Evolutionary conservation across 2,329 filamentous ascomycete genomes (phyloP).

Genomic region (Chrysoporthe deuterocubensis): DNA sequence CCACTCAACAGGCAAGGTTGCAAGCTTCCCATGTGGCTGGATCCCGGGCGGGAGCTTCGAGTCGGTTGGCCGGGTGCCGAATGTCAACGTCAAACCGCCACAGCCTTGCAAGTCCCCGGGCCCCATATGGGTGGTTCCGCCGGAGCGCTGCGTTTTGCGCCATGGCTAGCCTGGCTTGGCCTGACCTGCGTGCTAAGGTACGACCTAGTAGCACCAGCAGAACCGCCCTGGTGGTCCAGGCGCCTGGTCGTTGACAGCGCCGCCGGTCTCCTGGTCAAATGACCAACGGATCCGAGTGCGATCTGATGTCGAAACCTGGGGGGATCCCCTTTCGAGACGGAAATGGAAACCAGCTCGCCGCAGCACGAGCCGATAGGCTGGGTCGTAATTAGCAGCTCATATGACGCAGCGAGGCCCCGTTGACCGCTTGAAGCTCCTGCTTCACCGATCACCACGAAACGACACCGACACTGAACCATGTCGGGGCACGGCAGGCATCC

Average conservation of each 20-base stretch:
- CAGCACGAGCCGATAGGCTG: slow-evolving; percentile 7
- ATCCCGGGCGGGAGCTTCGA: slow-evolving; percentile 17
- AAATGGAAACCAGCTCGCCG: slow-evolving; percentile 16
- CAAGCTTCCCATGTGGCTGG: slow-evolving; percentile 18
- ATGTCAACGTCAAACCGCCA: slow-evolving; percentile 18
- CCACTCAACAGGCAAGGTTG: background rate
- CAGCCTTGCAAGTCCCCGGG: slow-evolving; percentile 9
- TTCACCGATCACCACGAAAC: background rate
- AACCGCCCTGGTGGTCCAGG: background rate
- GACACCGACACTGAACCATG: slow-evolving; percentile 1
- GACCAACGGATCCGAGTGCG: slow-evolving; percentile 5
- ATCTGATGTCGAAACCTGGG: background rate
- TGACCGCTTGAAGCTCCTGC: background rate
- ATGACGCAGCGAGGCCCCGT: background rate
- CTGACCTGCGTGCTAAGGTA: background rate
- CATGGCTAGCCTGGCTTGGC: slow-evolving; percentile 24
- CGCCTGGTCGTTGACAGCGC: background rate
- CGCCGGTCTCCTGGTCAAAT: background rate
- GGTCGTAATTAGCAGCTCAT: background rate
- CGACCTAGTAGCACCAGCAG: background rate
- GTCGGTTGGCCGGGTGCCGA: slow-evolving; percentile 28
- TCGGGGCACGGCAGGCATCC: background rate
- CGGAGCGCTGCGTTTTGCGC: slow-evolving; percentile 28
- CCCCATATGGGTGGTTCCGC: slow-evolving; percentile 21
- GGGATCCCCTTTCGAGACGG: background rate